phyloP scores from a whole-genome alignment of 768 basidiomycete genomes.

The Tricholoma hemisulphureum region DNA sequence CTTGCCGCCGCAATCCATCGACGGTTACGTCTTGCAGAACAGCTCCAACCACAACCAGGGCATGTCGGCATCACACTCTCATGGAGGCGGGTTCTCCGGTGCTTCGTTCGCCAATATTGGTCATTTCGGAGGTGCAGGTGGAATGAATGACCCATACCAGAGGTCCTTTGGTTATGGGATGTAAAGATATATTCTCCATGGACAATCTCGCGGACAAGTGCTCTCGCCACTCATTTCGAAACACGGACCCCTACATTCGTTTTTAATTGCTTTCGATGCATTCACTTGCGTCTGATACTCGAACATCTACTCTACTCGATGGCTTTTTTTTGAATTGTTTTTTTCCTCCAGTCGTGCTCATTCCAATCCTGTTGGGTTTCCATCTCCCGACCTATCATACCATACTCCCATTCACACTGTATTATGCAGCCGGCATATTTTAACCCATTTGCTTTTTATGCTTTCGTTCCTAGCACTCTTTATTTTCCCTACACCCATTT shows the following conservation, averaged over 20 bases:
- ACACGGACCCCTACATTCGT: slow-evolving; percentile 36
- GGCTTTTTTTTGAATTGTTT: slow-evolving; percentile 42
- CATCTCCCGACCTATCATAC: slow-evolving; percentile 39
- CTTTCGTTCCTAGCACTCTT: slow-evolving; percentile 44
- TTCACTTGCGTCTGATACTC: slow-evolving; percentile 29
- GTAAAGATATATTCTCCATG: slow-evolving; percentile 43
- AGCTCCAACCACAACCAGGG: slow-evolving; percentile 64
- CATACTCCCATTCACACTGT: slow-evolving; percentile 56
- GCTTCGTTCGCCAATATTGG: slow-evolving; percentile 48
- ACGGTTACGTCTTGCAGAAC: slow-evolving; percentile 79
- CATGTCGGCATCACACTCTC: slow-evolving; percentile 56
- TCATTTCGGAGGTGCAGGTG: slow-evolving; percentile 54
- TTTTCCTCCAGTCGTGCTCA: slow-evolving; percentile 35
- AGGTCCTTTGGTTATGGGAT: slow-evolving; percentile 69
- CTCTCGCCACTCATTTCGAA: slow-evolving; percentile 24
- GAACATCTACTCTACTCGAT: slow-evolving; percentile 43
- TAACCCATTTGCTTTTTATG: slow-evolving; percentile 52
- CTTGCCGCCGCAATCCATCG: slow-evolving; percentile 71
- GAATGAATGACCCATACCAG: slow-evolving; percentile 77
- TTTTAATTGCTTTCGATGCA: slow-evolving; percentile 35
- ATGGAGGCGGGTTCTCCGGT: slow-evolving; percentile 57
- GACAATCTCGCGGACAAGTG: slow-evolving; percentile 21
- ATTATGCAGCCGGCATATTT: slow-evolving; percentile 66
- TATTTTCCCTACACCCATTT: slow-evolving; percentile 48
- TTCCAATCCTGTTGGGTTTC: slow-evolving; percentile 29